Evolutionary conservation across 805 yeast genomes (phyloP).

Genomic region (Kuraishia ogatae): DNA sequence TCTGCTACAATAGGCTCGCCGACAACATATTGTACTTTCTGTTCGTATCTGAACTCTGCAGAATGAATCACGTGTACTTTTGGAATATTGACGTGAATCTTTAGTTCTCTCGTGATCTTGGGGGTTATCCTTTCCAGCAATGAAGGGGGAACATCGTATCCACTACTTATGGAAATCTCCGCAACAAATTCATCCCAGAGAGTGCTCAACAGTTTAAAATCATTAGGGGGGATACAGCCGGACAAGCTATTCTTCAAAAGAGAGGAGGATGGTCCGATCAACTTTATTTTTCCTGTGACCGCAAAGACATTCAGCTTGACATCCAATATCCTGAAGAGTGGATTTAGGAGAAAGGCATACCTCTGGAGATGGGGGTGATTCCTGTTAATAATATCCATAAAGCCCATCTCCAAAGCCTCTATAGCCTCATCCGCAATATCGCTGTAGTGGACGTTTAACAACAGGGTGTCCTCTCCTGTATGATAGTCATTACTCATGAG

Average conservation of each 20-base stretch:
- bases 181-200: background rate
- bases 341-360: slow-evolving; percentile 14
- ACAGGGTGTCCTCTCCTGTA: slow-evolving; percentile 26
- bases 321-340: slow-evolving; percentile 12
- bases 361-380: slow-evolving; percentile 8
- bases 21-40: slow-evolving; percentile 37
- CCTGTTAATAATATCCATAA: slow-evolving; percentile 8
- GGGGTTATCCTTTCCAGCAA: slow-evolving; percentile 1
- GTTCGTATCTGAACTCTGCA: slow-evolving; percentile 35
- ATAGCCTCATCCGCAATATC: slow-evolving; percentile 37
- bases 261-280: background rate
- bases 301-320: slow-evolving; percentile 21
- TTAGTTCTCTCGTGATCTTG: slow-evolving; percentile 5
- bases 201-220: background rate
- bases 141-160: background rate
- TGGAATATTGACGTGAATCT: slow-evolving; percentile 57
- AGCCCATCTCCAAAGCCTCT: slow-evolving; percentile 13
- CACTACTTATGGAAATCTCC: background rate
- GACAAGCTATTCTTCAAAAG: background rate
- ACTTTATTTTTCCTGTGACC: slow-evolving; percentile 2
- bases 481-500: slow-evolving; percentile 7
- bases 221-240: background rate
- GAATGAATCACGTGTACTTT: slow-evolving; percentile 50
- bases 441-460: slow-evolving; percentile 35
- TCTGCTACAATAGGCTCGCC: slow-evolving; percentile 53